These are phyloP conservation scores for Solanum virginianum DNA, from an alignment of 257 asterid species.

Conservation along the genomic window DNA sequence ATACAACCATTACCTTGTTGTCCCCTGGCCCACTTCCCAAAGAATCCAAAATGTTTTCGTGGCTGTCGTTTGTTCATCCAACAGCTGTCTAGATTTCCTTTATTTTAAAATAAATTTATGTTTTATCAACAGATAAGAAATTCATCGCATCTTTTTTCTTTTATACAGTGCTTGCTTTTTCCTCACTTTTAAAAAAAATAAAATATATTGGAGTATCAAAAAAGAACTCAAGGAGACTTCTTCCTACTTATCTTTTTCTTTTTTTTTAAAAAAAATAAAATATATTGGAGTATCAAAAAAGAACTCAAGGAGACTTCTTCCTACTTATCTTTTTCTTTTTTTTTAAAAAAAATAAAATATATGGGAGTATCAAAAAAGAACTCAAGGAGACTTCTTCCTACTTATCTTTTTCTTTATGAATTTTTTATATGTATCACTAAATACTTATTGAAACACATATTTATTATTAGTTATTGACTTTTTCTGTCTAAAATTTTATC, in stretches of 20 bases:
- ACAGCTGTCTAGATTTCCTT: neutral
- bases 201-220: neutral
- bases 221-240: neutral
- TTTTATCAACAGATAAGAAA: conserved; percentile 17
- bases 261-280: too few relatives aligned
- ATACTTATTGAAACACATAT: too few relatives aligned
- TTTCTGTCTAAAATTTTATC: too few relatives aligned
- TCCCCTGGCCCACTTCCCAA: neutral
- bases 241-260: too few relatives aligned
- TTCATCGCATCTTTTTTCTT: conserved; percentile 22
- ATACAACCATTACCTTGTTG: neutral
- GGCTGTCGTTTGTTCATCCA: conserved; percentile 27
- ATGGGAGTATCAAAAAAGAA: neutral
- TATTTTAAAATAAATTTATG: neutral
- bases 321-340: too few relatives aligned
- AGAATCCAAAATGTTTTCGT: conserved; percentile 18
- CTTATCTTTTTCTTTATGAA: too few relatives aligned
- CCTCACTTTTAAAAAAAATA: too few relatives aligned
- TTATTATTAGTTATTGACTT: too few relatives aligned
- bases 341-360: too few relatives aligned
- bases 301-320: neutral
- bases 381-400: neutral
- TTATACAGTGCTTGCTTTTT: conserved; percentile 1
- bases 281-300: neutral
- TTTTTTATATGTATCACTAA: too few relatives aligned